A percentile compares a stretch with the other conserved stretches of the same genome.
Conservation (phyloP, 1,139 yeast species). For the Pichia cactophila region DNA sequence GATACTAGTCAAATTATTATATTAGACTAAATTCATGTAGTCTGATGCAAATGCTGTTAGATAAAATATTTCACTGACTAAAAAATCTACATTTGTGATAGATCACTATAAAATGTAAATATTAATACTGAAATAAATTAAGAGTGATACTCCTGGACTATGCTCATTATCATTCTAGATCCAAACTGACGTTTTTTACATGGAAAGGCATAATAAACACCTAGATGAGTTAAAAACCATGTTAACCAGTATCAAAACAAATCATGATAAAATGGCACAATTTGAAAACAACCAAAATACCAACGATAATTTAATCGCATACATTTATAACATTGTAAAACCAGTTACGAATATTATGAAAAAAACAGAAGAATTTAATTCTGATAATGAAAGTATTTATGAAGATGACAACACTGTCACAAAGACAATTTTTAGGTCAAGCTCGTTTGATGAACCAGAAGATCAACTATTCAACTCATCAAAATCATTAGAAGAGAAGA, state of each 20-base stretch:
- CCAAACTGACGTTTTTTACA: no score
- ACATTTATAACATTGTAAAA: background rate
- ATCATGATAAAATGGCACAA: background rate
- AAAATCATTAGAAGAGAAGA: background rate
- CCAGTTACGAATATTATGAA: background rate
- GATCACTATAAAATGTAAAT: no score
- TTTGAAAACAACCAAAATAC: background rate
- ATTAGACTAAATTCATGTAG: no score
- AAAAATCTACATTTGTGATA: no score
- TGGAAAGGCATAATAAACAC: no score
- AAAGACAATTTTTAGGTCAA: slow-evolving; percentile 10
- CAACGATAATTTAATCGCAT: background rate
- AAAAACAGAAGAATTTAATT: background rate
- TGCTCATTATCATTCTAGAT: no score
- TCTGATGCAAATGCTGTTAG: no score
- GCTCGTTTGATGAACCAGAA: slow-evolving; percentile 8
- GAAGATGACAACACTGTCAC: slow-evolving; percentile 7
- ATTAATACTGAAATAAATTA: no score
- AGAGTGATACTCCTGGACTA: no score
- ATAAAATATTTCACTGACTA: no score
- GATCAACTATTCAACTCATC: background rate
- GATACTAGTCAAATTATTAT: no score
- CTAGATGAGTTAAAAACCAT: background rate
- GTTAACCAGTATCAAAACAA: background rate
- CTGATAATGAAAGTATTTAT: slow-evolving; percentile 9